Evolutionary conservation across 169 alveolate species (phyloP), one percentile per base, ranked within the genome.

Genomic region (Ichthyophthirius multifiliis): DNA sequence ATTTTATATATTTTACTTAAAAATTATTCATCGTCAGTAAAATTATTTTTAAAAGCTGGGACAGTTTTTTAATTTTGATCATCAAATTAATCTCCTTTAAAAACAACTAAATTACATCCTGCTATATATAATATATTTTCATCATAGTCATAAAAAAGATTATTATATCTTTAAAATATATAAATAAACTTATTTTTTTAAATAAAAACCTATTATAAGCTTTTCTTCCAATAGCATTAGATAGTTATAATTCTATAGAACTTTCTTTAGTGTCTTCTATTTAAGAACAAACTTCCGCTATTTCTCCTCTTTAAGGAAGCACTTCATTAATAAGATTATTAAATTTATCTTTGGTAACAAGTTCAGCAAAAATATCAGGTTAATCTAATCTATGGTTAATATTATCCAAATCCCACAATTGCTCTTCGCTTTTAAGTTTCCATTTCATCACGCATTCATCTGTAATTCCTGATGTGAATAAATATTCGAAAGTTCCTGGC

Each of bases 331-430:
- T 65, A 7, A 89, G 47, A 30, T 86, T 81, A 63, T 88, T 86
- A 75, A 85, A 93, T 82, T 82, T 75, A 13, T 88, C 93, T 32
- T 77, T 82, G 41, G 73, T 83, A 0, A 90, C 80, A 4, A 93
- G 87, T 76, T 93, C 96, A 20, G 71, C 76, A 85, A 90, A 90
- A 32, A 93, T 92, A 82, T 93, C 96, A 30, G 80, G 86, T 37
- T 87, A 77, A 15, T 90, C 93, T 7, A 76, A 76, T 35, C 83
- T 82, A 55, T 89, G 90, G 43, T 83, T 86, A 55, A 87, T 87
- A 76, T 89, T 84, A 77, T 93, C 96, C 43, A 90, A 77, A 63
- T 93, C 96, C 94, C 96, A 93, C 82, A 86, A 86, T 65, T 89
- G 64, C 74, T 93, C 93, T 83, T 93, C 94, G 37, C 81, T 83